Base-by-base conservation (phyloP, 192 early-diverging fungal species). In the Funneliformis geosporum region DNA sequence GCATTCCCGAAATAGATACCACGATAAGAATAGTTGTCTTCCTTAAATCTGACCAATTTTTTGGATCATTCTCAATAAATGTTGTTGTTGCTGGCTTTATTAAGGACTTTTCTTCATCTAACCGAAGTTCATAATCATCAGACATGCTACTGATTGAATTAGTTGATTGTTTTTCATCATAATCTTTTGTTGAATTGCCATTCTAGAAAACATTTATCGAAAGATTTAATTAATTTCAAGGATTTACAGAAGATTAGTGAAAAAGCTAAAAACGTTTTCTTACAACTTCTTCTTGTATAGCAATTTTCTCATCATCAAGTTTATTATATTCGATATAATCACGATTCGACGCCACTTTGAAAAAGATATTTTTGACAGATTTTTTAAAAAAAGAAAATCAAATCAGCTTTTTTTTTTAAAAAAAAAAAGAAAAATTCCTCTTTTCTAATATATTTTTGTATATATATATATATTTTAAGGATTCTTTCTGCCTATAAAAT, bases 1-100 rank as follows among this genome's bases (percentile, higher is more conserved):
- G 72, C 59, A 82, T 82, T 27, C 80, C 84, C 28, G 81, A 80
- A n/a, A 82, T 81, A 16, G 81, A 80, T n/a, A 85, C 80, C 2
- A 78, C 60, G 18, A 76, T 42, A 4, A 85, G 79, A 8, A 85
- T 79, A 23, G 40, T 79, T n/a, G 75, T 76, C 50, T 85, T 85
- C 68, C 81, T 81, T 8, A 46, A n/a, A 18, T 75, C 40, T 28
- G 84, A 65, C 84, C 84, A 85, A 70, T 82, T 73, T 68, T 81
- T 79, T 10, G 84, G 84, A 69, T 85, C 84, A 60, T 85, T 77
- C 2, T 71, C 38, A 40, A 46, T 71, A 21, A 21, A 55, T 5
- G 50, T 55, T 21, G 14, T 0, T 18, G 50, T 21, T 21, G 5
- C 16, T 16, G 50, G 50, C 18, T 8, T 12, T 47, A 47, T 0